Conservation (phyloP, 2,329 filamentous ascomycete genomes). For the Dactylellina sp. region DNA sequence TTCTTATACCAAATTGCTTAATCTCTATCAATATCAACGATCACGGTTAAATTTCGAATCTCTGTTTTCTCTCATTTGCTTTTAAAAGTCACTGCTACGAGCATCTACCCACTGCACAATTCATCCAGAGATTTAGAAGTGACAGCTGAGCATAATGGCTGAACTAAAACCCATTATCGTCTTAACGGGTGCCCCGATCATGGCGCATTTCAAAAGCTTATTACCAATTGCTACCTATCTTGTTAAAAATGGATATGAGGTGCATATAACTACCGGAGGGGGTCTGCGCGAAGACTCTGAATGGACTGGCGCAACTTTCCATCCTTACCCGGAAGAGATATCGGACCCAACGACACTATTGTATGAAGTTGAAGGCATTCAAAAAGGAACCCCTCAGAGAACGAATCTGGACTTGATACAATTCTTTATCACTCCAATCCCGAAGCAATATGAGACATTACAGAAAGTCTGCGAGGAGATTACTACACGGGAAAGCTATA, state of each 20-base stretch:
- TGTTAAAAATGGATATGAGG: conserved; percentile 64
- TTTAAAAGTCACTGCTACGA: too few species aligned
- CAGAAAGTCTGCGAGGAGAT: conserved; percentile 62
- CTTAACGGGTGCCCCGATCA: conserved; percentile 36
- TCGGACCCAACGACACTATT: conserved; percentile 56
- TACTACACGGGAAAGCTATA: conserved; percentile 38
- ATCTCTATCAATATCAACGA: too few species aligned
- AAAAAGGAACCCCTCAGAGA: conserved; percentile 58
- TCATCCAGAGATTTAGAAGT: neutral
- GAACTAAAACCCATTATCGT: conserved; percentile 48
- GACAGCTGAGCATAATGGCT: conserved; percentile 26
- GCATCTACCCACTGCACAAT: too few species aligned
- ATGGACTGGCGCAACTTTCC: conserved; percentile 64
- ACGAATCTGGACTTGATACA: conserved; percentile 63
- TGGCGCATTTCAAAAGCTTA: conserved; percentile 57
- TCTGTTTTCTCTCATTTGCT: too few species aligned
- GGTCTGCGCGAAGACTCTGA: conserved; percentile 63
- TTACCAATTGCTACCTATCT: conserved; percentile 64
- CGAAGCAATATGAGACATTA: conserved; percentile 62
- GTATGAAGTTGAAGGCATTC: conserved; percentile 57
- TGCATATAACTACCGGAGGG: conserved; percentile 65
- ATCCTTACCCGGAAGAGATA: conserved; percentile 61
- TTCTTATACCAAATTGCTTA: too few species aligned
- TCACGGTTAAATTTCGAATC: too few species aligned
- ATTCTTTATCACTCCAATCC: conserved; percentile 63